Conservation (phyloP, 2,329 filamentous ascomycete species). For the Thielaviopsis musarum region DNA sequence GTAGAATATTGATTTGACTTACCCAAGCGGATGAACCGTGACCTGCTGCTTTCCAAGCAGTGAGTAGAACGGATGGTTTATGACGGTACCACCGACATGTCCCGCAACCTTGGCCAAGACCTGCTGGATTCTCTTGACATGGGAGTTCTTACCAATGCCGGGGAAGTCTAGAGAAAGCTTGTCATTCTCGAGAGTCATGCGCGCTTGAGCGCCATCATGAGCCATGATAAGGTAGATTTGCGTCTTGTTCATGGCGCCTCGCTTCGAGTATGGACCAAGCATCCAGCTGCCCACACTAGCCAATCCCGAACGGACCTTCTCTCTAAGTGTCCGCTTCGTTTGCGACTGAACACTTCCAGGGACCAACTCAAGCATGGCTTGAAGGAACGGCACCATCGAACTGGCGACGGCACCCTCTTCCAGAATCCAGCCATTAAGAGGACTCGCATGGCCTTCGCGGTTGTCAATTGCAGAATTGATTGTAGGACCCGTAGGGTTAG, state of each 20-base stretch:
- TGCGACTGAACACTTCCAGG: slow-evolving; percentile 28
- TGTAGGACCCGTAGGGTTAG: slow-evolving; percentile 41
- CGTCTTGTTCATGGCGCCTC: slow-evolving; percentile 40
- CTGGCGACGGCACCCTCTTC: slow-evolving; percentile 45
- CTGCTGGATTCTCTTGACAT: slow-evolving; percentile 34
- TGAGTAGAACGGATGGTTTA: slow-evolving; percentile 41
- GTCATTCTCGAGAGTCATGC: slow-evolving; percentile 40
- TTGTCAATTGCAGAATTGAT: slow-evolving; percentile 48
- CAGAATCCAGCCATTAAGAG: slow-evolving; percentile 44
- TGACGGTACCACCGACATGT: slow-evolving; percentile 41
- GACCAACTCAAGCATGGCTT: slow-evolving; percentile 37
- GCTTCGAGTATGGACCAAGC: slow-evolving; percentile 38
- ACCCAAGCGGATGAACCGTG: slow-evolving; percentile 50
- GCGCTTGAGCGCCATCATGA: slow-evolving; percentile 46
- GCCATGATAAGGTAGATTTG: slow-evolving; percentile 51
- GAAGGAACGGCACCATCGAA: slow-evolving; percentile 37
- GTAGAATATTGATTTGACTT: slow-evolving; percentile 16
- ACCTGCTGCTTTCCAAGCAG: slow-evolving; percentile 39
- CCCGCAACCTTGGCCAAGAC: slow-evolving; percentile 37
- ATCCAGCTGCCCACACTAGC: slow-evolving; percentile 35
- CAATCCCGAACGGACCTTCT: slow-evolving; percentile 28
- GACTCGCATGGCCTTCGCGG: slow-evolving; percentile 32
- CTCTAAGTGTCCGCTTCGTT: slow-evolving; percentile 21
- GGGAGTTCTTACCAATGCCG: slow-evolving; percentile 38
- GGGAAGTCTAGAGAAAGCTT: slow-evolving; percentile 42